A percentile compares a stretch with the other conserved stretches of the same genome.
phyloP scores from a whole-genome alignment of 2,329 filamentous ascomycete genomes.

The Alternaria panax region DNA sequence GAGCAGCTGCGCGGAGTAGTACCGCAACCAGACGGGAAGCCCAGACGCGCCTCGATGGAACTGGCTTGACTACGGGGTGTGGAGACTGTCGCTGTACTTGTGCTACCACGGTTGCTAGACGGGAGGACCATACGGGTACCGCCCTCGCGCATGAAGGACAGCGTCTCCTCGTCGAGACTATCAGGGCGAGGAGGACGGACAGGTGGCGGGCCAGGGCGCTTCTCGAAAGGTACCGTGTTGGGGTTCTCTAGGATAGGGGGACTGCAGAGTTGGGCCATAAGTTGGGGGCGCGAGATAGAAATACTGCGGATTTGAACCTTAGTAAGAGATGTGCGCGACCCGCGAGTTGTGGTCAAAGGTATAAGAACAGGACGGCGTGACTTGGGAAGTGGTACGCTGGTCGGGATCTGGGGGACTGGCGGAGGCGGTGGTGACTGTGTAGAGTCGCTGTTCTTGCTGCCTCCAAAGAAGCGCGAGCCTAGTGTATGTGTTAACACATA shows the following conservation, averaged over 20 bases:
- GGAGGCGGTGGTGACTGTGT: conserved; percentile 21
- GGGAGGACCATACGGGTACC: conserved; percentile 23
- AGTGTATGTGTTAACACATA: not conserved
- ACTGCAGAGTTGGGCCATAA: conserved; percentile 9
- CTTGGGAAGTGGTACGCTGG: conserved; percentile 5
- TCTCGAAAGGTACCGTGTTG: conserved; percentile 19
- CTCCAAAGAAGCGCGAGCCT: conserved; percentile 30
- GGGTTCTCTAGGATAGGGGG: conserved; percentile 5
- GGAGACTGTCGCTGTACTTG: conserved; percentile 15
- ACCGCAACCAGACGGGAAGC: conserved; percentile 17
- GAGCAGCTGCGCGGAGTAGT: conserved; percentile 10
- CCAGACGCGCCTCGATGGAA: conserved; percentile 22
- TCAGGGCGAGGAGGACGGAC: conserved; percentile 24
- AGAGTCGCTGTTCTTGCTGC: not conserved
- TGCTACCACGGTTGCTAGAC: conserved; percentile 10
- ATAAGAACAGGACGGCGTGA: conserved; percentile 3
- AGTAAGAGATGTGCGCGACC: conserved; percentile 7
- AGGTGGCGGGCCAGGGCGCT: conserved; percentile 21
- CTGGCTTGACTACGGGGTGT: conserved; percentile 11
- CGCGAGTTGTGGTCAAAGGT: conserved; percentile 4
- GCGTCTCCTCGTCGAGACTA: conserved; percentile 23
- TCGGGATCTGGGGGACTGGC: conserved; percentile 24
- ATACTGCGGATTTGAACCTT: not conserved
- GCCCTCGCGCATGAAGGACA: conserved; percentile 23
- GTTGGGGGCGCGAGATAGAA: conserved; percentile 26